Percentiles rank a stretch among this genome's conserved stretches.
Conservation (phyloP, 352 stramenopile species). For the Thraustochytrium striatum region DNA sequence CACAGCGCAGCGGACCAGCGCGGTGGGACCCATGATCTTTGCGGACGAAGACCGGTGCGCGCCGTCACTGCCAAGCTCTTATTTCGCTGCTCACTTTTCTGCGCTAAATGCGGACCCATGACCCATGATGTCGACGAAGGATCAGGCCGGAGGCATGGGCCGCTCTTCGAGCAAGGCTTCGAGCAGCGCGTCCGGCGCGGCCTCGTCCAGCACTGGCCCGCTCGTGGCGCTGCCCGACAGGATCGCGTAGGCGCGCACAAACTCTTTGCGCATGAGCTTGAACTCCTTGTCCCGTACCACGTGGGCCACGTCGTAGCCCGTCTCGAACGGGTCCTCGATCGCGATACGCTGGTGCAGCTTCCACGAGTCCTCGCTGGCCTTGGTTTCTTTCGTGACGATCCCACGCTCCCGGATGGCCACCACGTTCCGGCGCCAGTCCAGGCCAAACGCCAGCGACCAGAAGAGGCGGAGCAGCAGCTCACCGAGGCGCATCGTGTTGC, state of each 20-base stretch:
- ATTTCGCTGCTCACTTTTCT: background rate
- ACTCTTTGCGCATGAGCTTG: conserved; percentile 65
- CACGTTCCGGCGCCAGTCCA: conserved; percentile 88
- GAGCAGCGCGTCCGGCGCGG: too few relatives aligned
- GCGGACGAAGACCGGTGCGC: background rate
- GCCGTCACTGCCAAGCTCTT: background rate
- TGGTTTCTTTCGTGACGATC: conserved; percentile 52
- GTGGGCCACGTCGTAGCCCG: conserved; percentile 92
- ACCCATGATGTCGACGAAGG: too few relatives aligned
- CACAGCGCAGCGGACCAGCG: background rate
- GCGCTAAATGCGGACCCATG: too few relatives aligned
- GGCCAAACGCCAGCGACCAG: conserved; percentile 88
- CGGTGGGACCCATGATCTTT: conserved; percentile 15
- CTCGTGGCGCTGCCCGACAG: too few relatives aligned
- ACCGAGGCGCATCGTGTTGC: conserved; percentile 48
- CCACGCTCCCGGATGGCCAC: conserved; percentile 80
- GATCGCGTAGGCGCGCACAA: conserved; percentile 55
- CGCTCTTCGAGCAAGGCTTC: too few relatives aligned
- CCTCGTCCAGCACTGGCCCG: too few relatives aligned
- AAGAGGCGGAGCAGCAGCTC: conserved; percentile 90
- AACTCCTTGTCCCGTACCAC: conserved; percentile 82
- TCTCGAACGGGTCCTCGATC: conserved; percentile 98
- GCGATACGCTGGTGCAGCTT: conserved; percentile 59
- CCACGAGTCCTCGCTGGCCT: conserved; percentile 51
- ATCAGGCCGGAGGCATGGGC: too few relatives aligned